A percentile compares a stretch with the other conserved stretches of the same genome.
These are phyloP conservation scores for Scleroderma citrinum DNA, from an alignment of 768 basidiomycete genomes.

Conservation along the genomic window DNA sequence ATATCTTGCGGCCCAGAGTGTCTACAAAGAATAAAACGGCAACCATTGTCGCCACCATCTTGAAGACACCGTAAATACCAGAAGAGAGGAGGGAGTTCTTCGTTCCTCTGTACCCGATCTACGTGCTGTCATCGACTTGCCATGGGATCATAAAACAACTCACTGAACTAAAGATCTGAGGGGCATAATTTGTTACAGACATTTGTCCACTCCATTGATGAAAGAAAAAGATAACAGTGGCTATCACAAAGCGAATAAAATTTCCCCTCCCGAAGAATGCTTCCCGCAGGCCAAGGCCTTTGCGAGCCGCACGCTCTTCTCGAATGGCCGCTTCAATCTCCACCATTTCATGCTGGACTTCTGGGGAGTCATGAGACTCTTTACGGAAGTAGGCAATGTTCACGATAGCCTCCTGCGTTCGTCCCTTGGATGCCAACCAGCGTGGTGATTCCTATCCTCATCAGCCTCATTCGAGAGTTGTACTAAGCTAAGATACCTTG, in stretches of 20 bases:
- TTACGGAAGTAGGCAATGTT: conserved; percentile 65
- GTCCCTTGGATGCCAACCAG: conserved; percentile 67
- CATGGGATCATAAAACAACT: not conserved
- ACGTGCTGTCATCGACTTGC: not conserved
- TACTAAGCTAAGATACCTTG: conserved; percentile 32
- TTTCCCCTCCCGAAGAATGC: not conserved
- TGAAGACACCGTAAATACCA: conserved; percentile 35
- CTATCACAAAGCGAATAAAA: conserved; percentile 37
- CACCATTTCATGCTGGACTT: conserved; percentile 54
- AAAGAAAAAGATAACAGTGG: conserved; percentile 42
- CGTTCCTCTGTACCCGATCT: conserved; percentile 31
- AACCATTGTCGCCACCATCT: conserved; percentile 37
- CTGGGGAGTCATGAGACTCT: conserved; percentile 35
- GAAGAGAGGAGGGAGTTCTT: conserved; percentile 43
- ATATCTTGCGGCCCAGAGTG: conserved; percentile 41
- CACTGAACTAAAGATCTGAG: conserved; percentile 38
- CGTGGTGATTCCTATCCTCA: conserved; percentile 57
- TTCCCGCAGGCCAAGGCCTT: not conserved
- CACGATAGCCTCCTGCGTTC: conserved; percentile 42
- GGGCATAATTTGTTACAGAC: conserved; percentile 51
- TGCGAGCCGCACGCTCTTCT: conserved; percentile 25
- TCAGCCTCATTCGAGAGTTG: conserved; percentile 15
- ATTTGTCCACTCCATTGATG: conserved; percentile 50
- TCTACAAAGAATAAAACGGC: conserved; percentile 45
- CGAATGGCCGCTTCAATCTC: conserved; percentile 72